Base-by-base conservation (phyloP, 306 rosid genomes). In the Vigna unguiculata region DNA sequence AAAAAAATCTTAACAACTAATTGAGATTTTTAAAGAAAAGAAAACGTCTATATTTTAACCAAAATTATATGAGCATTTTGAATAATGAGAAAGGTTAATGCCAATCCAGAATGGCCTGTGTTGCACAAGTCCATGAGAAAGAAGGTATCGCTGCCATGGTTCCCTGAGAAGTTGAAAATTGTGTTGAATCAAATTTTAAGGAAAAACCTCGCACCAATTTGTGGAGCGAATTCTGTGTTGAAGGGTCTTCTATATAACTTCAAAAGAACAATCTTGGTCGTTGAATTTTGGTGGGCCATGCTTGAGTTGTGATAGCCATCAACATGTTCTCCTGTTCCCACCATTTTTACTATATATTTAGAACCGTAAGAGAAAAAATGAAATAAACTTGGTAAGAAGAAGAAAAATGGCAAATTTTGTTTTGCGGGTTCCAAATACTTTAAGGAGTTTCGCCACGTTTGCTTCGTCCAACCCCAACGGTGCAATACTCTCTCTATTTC, bases 381-480 rank as follows among this genome's bases (percentile, higher is more conserved):
- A 36, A 0, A 9, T 1, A 15, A 41, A 28, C 4, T 4, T 28
- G 17, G 20, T 22, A n/a, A n/a, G 54, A 17, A 75, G 54, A 7
- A 68, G 51, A 48, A 78, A 66, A 82, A 93, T 94, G 98, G 93
- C 93, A 36, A 87, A 76, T 80, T 91, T 92, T 76, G 73, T 87
- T 78, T 76, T 90, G 46, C 89, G 69, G 47, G 72, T 87, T 19
- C 98, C 98, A 73, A 81, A 19, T 79, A 77, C 80, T 43, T 79
- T 87, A 74, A 89, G 90, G 82, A 85, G 65, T 83, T 87, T 92
- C 86, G 55, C 89, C 47, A 85, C 81, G 75, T 90, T 81, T 58
- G 93, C 98, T 83, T 86, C 93, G 2, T 80, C 93, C 40, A 94
- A 85, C 9, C 51, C 95, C 25, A 95, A 89, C 22, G 98, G 98